These are phyloP conservation scores for Echinosophora koreensis DNA, from an alignment of 306 rosid genomes.

Conservation along the genomic window DNA sequence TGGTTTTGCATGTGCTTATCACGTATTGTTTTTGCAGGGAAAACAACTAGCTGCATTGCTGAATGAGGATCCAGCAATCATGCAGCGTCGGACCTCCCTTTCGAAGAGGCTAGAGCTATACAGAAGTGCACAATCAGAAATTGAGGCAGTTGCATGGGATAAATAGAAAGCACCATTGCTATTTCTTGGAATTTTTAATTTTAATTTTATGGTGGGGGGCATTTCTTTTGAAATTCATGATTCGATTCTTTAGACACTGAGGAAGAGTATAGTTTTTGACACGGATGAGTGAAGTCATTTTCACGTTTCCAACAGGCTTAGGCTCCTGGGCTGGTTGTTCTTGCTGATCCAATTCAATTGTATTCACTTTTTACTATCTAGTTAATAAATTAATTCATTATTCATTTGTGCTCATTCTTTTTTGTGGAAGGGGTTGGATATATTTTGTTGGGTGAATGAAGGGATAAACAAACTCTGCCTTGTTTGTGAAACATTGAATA, in stretches of 20 bases:
- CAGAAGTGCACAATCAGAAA: conserved; percentile 90
- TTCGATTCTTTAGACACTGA: conserved; percentile 31
- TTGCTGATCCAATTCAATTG: conserved; percentile 36
- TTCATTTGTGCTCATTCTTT: conserved; percentile 23
- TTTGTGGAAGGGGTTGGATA: background rate
- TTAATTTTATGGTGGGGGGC: background rate
- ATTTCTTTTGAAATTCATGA: background rate
- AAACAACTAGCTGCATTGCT: conserved; percentile 74
- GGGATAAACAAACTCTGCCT: background rate
- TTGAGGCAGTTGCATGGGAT: conserved; percentile 95
- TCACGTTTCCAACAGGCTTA: conserved; percentile 6
- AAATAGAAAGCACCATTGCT: conserved; percentile 60
- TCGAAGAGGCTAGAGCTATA: conserved; percentile 92
- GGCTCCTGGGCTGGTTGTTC: conserved; percentile 17
- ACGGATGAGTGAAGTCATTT: conserved; percentile 25
- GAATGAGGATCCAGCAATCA: conserved; percentile 95
- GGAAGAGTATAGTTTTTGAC: conserved; percentile 13
- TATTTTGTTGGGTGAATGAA: background rate
- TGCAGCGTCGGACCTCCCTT: conserved; percentile 79
- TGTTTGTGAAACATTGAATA: background rate
- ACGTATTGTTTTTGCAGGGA: conserved; percentile 55
- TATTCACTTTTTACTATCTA: conserved; percentile 10
- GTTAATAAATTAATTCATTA: conserved; percentile 19
- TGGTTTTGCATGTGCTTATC: conserved; percentile 22
- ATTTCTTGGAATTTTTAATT: background rate